Percentiles rank a stretch among this genome's conserved stretches.
These are phyloP conservation scores for Phytopythium ostracodes DNA, from an alignment of 352 stramenopile genomes.

Conservation along the genomic window DNA sequence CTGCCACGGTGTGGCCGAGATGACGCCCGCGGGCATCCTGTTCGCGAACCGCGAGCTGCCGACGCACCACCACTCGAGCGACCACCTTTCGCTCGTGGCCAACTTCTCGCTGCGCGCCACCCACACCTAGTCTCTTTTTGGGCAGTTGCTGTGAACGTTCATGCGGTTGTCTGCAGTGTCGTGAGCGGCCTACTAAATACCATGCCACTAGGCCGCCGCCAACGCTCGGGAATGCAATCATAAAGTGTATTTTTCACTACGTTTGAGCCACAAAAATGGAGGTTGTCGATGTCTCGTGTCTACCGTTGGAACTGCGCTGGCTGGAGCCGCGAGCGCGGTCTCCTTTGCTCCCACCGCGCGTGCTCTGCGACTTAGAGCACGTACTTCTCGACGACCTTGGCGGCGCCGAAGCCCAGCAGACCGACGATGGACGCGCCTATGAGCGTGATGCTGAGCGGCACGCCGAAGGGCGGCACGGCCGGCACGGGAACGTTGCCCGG, in stretches of 20 bases:
- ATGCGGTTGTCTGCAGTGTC: too few relatives aligned
- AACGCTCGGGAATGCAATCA: not conserved
- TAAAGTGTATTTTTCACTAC: constrained; percentile 9
- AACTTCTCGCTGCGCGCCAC: constrained; percentile 42
- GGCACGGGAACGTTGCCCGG: constrained; percentile 75
- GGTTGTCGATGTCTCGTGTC: not conserved
- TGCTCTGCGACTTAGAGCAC: not conserved
- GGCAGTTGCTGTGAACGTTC: not conserved
- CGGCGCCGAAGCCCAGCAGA: constrained; percentile 55
- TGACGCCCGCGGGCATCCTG: constrained; percentile 43
- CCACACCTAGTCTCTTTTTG: not conserved
- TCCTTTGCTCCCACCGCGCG: not conserved
- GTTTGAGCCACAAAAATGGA: constrained; percentile 3
- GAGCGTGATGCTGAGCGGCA: constrained; percentile 67
- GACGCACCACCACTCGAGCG: constrained; percentile 49
- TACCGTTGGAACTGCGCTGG: constrained; percentile 2
- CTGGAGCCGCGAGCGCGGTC: not conserved
- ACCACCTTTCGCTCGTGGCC: constrained; percentile 65
- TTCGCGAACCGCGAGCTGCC: constrained; percentile 47
- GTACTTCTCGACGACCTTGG: constrained; percentile 54
- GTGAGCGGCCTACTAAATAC: too few relatives aligned
- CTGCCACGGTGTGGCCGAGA: constrained; percentile 65
- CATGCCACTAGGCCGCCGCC: too few relatives aligned
- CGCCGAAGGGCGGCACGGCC: constrained; percentile 63
- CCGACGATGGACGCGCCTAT: constrained; percentile 45